Conservation (phyloP, 441 rosid genomes). For the Populus hybrid region DNA sequence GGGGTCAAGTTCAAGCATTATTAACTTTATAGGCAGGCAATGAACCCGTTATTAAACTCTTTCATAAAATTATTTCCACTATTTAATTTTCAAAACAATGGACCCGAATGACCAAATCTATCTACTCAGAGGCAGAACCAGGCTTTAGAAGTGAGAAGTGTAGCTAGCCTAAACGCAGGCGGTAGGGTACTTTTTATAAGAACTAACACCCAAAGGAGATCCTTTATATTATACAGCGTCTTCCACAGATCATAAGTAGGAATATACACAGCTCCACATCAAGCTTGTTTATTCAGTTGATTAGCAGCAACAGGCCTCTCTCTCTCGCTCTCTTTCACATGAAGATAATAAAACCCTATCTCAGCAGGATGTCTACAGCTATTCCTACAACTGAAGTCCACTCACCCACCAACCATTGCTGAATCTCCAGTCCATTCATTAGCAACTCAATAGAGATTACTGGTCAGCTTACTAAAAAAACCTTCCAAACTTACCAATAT, state of each 20-base stretch:
- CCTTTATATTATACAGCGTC: background rate
- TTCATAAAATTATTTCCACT: background rate
- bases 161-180: background rate
- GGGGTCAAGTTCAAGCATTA: background rate
- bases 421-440: background rate
- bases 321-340: too few species aligned
- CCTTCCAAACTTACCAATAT: background rate
- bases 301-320: background rate
- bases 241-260: background rate
- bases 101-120: background rate
- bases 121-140: background rate
- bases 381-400: too few species aligned
- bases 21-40: background rate
- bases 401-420: background rate
- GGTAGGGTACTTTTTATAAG: background rate
- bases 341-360: too few species aligned
- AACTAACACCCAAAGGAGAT: background rate
- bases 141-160: background rate
- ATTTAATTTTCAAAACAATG: background rate
- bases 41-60: background rate
- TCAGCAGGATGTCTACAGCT: too few species aligned
- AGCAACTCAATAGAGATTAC: background rate
- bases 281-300: background rate
- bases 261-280: background rate
- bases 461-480: background rate